phyloP scores from a whole-genome alignment of 805 yeast genomes.

The Candida xiaguanensis region DNA sequence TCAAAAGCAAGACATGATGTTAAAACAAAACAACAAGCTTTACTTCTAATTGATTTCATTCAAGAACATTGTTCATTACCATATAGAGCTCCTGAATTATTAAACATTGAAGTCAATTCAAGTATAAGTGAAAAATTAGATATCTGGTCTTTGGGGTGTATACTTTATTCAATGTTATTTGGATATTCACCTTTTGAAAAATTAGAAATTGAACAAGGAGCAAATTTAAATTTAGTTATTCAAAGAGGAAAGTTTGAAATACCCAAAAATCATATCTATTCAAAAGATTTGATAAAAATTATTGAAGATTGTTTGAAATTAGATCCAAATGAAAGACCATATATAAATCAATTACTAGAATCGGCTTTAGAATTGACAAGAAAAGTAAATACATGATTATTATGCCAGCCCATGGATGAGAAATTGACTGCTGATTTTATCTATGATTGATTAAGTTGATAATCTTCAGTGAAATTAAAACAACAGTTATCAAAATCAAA shows the following conservation, averaged over 20 bases:
- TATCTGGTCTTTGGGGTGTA: conserved; percentile 90
- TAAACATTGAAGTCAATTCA: conserved; percentile 70
- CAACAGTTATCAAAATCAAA: no score
- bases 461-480: no score
- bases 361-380: conserved; percentile 39
- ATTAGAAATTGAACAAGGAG: conserved; percentile 77
- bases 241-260: conserved; percentile 59
- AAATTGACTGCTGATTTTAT: no score
- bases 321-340: conserved; percentile 61
- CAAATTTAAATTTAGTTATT: conserved; percentile 74
- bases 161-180: conserved; percentile 72
- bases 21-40: conserved; percentile 62
- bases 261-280: conserved; percentile 52
- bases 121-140: conserved; percentile 71
- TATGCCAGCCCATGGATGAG: background rate
- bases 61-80: conserved; percentile 84
- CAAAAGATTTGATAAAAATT: conserved; percentile 51
- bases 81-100: conserved; percentile 85
- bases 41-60: conserved; percentile 74
- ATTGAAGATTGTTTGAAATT: conserved; percentile 59
- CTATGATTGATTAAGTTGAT: no score
- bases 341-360: conserved; percentile 55
- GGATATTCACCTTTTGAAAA: conserved; percentile 84
- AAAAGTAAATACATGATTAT: background rate
- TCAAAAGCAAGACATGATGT: conserved; percentile 55